A percentile compares a stretch with the other conserved stretches of the same genome.
Evolutionary conservation across 1,284 basidiomycete species (phyloP).

Genomic region (Fomitopsis betulina): DNA sequence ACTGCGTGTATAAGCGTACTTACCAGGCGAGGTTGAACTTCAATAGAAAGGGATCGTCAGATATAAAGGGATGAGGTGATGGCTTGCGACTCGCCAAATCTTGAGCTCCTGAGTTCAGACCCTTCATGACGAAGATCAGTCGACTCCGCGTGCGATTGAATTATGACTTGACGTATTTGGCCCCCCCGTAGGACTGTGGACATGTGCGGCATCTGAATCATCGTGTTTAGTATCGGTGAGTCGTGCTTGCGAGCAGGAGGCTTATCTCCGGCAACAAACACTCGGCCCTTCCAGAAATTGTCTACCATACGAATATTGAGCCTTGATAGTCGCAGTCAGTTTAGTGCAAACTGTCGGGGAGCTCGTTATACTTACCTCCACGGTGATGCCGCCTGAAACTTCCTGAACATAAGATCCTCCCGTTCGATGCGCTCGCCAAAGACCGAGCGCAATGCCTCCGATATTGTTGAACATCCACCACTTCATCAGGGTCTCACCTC

Average conservation of each 20-base stretch:
- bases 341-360: background rate
- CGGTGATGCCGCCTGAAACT: constrained; percentile 3
- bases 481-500: constrained; percentile 5
- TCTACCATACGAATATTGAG: constrained; percentile 35
- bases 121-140: background rate
- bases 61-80: background rate
- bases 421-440: constrained; percentile 3
- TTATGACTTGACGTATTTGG: constrained; percentile 16
- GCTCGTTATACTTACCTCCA: constrained; percentile 4
- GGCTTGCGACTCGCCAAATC: background rate
- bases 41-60: background rate
- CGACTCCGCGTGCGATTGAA: background rate
- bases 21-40: constrained; percentile 31
- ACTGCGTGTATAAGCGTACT: no score
- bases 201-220: constrained; percentile 19
- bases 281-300: constrained; percentile 28
- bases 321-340: constrained; percentile 14
- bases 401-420: constrained; percentile 8
- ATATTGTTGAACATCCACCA: no score
- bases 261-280: constrained; percentile 31
- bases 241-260: constrained; percentile 8
- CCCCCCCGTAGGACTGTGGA: constrained; percentile 23
- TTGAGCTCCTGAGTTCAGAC: constrained; percentile 6
- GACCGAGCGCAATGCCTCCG: background rate
- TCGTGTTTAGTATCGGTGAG: background rate